A percentile compares a stretch with the other conserved stretches of the same genome.
Conservation (phyloP, 1,284 basidiomycete species). For the Ganoderma resinaceum region DNA sequence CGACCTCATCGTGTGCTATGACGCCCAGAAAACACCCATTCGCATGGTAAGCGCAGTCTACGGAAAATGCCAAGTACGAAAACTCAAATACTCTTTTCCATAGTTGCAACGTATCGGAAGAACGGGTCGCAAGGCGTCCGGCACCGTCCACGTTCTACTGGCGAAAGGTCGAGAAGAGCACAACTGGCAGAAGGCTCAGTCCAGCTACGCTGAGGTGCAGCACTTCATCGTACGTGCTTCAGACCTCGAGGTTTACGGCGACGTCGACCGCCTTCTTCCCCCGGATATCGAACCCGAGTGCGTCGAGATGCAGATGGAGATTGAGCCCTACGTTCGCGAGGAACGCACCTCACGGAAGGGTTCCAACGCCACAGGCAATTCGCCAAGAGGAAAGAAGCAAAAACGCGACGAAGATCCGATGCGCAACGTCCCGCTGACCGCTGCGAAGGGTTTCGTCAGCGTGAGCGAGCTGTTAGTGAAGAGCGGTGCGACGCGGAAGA, state of each 20-base stretch:
- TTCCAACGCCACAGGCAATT: constrained; percentile 29
- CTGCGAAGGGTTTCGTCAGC: constrained; percentile 66
- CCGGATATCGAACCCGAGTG: constrained; percentile 78
- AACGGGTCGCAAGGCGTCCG: constrained; percentile 93
- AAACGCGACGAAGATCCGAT: constrained; percentile 71
- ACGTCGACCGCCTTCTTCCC: constrained; percentile 90
- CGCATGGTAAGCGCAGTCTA: constrained; percentile 76
- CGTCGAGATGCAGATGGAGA: constrained; percentile 85
- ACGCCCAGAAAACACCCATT: constrained; percentile 95
- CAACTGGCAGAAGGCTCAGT: constrained; percentile 92
- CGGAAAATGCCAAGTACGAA: background rate
- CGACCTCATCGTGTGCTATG: constrained; percentile 97
- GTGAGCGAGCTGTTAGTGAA: constrained; percentile 67
- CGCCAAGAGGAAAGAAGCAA: constrained; percentile 61
- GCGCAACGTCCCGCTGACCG: constrained; percentile 72
- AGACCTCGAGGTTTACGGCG: constrained; percentile 90
- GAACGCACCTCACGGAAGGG: constrained; percentile 46
- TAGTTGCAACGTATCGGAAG: constrained; percentile 96
- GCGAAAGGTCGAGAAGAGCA: constrained; percentile 90
- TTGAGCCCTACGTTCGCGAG: constrained; percentile 72
- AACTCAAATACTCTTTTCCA: background rate
- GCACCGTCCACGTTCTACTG: constrained; percentile 92
- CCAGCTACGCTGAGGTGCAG: constrained; percentile 90
- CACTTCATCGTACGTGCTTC: constrained; percentile 87
- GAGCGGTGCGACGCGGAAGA: constrained; percentile 46